phyloP scores from a whole-genome alignment of 2,329 filamentous ascomycete genomes.

The Leptodontidium sp. region DNA sequence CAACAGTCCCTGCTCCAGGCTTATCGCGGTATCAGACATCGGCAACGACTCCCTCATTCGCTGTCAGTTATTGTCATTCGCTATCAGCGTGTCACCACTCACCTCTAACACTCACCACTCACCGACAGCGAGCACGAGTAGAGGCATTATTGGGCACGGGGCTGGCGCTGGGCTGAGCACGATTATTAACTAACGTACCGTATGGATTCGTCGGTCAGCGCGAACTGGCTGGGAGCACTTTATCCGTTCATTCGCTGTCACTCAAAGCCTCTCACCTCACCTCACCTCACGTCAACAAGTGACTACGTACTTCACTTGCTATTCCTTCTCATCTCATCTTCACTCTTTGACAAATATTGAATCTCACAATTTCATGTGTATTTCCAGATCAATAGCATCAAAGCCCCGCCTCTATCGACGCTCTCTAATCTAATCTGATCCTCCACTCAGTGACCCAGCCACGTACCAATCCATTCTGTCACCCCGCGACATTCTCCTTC shows the following conservation, averaged over 20 bases:
- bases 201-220: not conserved
- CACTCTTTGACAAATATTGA: not conserved
- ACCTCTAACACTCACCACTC: not conserved
- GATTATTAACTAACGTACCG: not conserved
- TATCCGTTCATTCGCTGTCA: too few relatives aligned
- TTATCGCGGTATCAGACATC: slow-evolving; percentile 13
- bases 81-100: slow-evolving; percentile 9
- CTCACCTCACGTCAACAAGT: too few relatives aligned
- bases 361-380: not conserved
- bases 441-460: not conserved
- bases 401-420: not conserved
- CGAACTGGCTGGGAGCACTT: too few relatives aligned
- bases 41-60: not conserved
- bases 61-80: not conserved
- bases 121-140: not conserved
- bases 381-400: not conserved
- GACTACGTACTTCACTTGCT: too few relatives aligned
- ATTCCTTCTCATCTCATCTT: not conserved
- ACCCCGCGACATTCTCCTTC: slow-evolving; percentile 10
- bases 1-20: not conserved
- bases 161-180: slow-evolving; percentile 5
- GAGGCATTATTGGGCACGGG: slow-evolving; percentile 6
- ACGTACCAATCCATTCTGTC: not conserved
- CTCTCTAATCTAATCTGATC: slow-evolving; percentile 17
- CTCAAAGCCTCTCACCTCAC: too few relatives aligned